Base-by-base conservation (phyloP, 106 monocot species). In the Ottelia alismoides region DNA sequence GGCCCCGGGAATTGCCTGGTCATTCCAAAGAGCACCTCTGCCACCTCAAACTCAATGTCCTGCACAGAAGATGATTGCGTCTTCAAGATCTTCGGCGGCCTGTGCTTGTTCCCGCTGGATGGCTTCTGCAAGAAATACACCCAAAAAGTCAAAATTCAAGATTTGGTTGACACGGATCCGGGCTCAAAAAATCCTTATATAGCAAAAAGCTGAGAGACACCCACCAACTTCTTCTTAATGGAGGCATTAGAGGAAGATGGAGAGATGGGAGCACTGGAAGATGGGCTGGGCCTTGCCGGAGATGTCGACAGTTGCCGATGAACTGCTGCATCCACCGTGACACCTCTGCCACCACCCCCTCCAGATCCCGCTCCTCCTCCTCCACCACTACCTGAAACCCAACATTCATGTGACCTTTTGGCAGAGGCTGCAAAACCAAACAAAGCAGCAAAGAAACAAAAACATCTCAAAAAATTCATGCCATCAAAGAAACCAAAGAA, bases 1-100 rank as follows among this genome's bases (percentile, higher is more conserved):
- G 72, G 73, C 12, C 32, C 22, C 26, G 56, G 62, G 47, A 71
- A 71, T 46, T 89, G 96, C 72, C 85, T 75, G 14, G 82, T 89
- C 67, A 98, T 70, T 20, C 76, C 84, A 24, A 60, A 98, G n/a
- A 98, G 70, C 10, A 98, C 96, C 69, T 98, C 96, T 0, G 96
- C 96, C 3, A 98, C 85, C 71, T 98, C 96, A 16, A 98, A 82
- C 72, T 87, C 87, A 47, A 86, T 80, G 43, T 88, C 81, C 50
- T 84, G 82, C 10, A 78, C 76, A 18, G 71, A 75, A 55, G 78
- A 76, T 1, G 85, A 17, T 2, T 66, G 30, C 45, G 74, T 78
- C 30, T 70, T 75, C 0, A 67, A 49, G 6, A 73, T 61, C 69
- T 98, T 98, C 11, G 85, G 78, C 2, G 71, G 85, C 61, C 75